Conservation (phyloP, 2,329 filamentous ascomycete species). For the Pyrenophora graminea region DNA sequence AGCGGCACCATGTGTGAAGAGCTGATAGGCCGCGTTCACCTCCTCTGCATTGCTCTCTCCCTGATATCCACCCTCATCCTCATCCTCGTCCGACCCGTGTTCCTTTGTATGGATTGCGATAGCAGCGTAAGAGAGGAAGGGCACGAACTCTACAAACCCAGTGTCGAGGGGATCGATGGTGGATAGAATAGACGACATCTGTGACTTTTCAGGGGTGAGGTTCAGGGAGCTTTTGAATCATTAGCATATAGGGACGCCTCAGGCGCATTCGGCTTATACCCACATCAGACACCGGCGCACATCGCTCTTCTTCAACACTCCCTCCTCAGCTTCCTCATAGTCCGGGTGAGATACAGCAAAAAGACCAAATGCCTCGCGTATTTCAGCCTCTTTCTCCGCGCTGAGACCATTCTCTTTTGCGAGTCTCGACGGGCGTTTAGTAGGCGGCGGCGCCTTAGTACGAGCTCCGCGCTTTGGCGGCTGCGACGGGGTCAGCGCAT, state of each 20-base stretch:
- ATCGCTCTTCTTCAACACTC: conserved; percentile 50
- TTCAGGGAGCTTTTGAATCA: conserved; percentile 70
- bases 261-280: conserved; percentile 2
- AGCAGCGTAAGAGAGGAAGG: conserved; percentile 86
- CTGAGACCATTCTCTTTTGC: conserved; percentile 89
- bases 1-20: conserved; percentile 69
- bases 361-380: conserved; percentile 84
- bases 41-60: conserved; percentile 59
- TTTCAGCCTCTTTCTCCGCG: conserved; percentile 83
- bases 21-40: conserved; percentile 76
- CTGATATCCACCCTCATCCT: conserved; percentile 43
- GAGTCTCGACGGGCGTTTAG: conserved; percentile 75
- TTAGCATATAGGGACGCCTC: conserved; percentile 5
- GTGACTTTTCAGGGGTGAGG: conserved; percentile 66
- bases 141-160: conserved; percentile 76
- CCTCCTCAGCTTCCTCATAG: conserved; percentile 67
- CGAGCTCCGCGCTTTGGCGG: conserved; percentile 36
- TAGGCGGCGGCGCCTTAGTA: conserved; percentile 22
- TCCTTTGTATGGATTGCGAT: conserved; percentile 70
- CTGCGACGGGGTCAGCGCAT: conserved; percentile 19
- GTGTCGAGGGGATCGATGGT: conserved; percentile 82
- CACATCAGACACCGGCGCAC: conserved; percentile 59
- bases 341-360: conserved; percentile 64
- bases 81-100: conserved; percentile 46
- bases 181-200: conserved; percentile 76